Percentiles rank a stretch among this genome's conserved stretches.
phyloP scores from a whole-genome alignment of 371 early-diverging fungal genomes.

The Choanephora cucurbitarum region DNA sequence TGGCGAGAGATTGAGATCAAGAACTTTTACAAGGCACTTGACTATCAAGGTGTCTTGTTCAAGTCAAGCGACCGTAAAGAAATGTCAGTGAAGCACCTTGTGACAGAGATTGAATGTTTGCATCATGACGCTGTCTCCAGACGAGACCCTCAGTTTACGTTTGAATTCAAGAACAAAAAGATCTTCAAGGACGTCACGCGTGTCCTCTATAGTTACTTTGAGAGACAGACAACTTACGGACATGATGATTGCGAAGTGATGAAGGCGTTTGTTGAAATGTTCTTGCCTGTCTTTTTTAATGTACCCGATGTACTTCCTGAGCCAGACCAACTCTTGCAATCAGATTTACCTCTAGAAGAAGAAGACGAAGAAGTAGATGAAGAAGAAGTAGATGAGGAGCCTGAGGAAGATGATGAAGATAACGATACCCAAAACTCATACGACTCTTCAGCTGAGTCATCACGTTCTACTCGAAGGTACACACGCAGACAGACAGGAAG shows the following conservation, averaged over 20 bases:
- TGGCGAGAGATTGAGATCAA: slow-evolving; percentile 94
- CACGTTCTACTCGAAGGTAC: slow-evolving; percentile 3
- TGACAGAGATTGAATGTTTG: slow-evolving; percentile 83
- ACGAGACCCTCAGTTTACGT: slow-evolving; percentile 64
- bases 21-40: slow-evolving; percentile 97
- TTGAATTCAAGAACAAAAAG: slow-evolving; percentile 61
- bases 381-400: slow-evolving; percentile 1
- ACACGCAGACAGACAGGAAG: slow-evolving; percentile 1
- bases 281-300: slow-evolving; percentile 78
- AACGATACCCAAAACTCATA: slow-evolving; percentile 18
- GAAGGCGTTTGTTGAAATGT: slow-evolving; percentile 70
- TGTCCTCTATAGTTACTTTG: slow-evolving; percentile 58
- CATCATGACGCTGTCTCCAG: slow-evolving; percentile 46
- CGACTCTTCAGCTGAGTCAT: slow-evolving; percentile 15
- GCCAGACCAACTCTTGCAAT: neutral
- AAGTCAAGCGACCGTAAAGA: slow-evolving; percentile 84
- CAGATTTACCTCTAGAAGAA: slow-evolving; percentile 20
- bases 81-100: slow-evolving; percentile 73
- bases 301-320: slow-evolving; percentile 20
- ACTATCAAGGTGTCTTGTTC: slow-evolving; percentile 90
- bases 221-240: slow-evolving; percentile 53
- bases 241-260: slow-evolving; percentile 70
- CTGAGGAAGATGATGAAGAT: slow-evolving; percentile 12
- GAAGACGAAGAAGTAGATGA: slow-evolving; percentile 22
- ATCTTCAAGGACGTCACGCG: slow-evolving; percentile 72